Base-by-base conservation (phyloP, 2,329 filamentous ascomycete genomes). In the Keithomyces neogunnii region DNA sequence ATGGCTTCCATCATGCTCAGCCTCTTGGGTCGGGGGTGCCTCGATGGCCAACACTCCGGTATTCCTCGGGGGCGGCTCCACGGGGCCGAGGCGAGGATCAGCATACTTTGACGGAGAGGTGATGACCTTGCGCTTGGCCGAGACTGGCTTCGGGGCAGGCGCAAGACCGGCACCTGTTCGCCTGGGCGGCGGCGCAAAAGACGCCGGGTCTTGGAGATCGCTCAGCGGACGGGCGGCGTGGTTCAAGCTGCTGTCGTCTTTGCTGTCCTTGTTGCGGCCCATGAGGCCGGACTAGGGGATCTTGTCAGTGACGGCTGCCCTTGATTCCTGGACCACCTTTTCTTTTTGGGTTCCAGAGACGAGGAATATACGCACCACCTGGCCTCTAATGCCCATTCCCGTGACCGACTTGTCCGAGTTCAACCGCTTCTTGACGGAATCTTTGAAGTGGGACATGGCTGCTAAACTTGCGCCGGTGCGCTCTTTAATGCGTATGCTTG, bases 151-250 rank as follows among this genome's bases (percentile, higher is more conserved):
- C 0, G 60, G 59, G 11, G 62, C 60, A 26, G 63, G 63, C 11
- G 54, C 57, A 43, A 60, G 62, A 66, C 68, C 77, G 43, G 66
- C 56, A 53, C 62, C 60, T 31, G 66, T 65, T 38, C 70, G 86
- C 60, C 81, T 91, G 0, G 90, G 90, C 30, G 90, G 90, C 29
- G 89, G 88, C 2, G 81, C 89, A 64, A 95, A 96, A 13, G 82
- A 79, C 1, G 80, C 67, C 1, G 89, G 90, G 63, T 96, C 89
- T 63, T 82, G 84, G 32, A 96, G 76, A 3, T 81, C 75, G 7
- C 82, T 75, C 43, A 95, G 70, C 1, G 90, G 89, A 13, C 76
- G 74, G 33, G 78, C 69, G 44, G 69, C 66, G 57, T 74, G 72
- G 51, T 66, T 59, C 26, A 54, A 47, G 10, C 57, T 56, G 13